Percentiles rank a stretch among this genome's conserved stretches.
phyloP scores from a whole-genome alignment of 345 rosid genomes.

The Brassica cretica region DNA sequence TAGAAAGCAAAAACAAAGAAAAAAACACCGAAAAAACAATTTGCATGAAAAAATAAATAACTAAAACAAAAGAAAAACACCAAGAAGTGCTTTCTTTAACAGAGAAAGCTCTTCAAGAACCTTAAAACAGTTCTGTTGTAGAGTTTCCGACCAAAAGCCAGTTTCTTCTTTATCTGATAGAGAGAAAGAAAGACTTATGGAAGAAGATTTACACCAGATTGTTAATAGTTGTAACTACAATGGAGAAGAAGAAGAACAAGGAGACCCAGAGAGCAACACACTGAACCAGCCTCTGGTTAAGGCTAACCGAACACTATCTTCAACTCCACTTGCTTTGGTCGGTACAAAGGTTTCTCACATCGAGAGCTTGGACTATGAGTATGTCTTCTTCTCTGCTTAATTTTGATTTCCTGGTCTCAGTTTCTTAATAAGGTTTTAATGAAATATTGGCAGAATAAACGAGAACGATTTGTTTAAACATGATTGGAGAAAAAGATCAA shows the following conservation, averaged over 20 bases:
- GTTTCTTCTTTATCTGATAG: slow-evolving; percentile 25
- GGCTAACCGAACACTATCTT: slow-evolving; percentile 68
- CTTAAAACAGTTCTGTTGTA: slow-evolving; percentile 37
- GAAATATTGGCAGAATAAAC: slow-evolving; percentile 60
- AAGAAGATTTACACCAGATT: slow-evolving; percentile 26
- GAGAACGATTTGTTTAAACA: slow-evolving; percentile 94
- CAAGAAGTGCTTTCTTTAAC: slow-evolving; percentile 18
- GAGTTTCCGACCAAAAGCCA: slow-evolving; percentile 38
- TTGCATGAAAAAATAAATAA: slow-evolving; percentile 16
- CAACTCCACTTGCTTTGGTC: slow-evolving; percentile 75
- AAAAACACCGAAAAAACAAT: background rate
- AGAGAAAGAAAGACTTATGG: slow-evolving; percentile 44
- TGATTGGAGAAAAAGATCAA: slow-evolving; percentile 94
- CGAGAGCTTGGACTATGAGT: slow-evolving; percentile 95
- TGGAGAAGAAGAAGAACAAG: slow-evolving; percentile 52
- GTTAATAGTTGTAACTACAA: slow-evolving; percentile 31
- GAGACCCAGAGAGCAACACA: slow-evolving; percentile 69
- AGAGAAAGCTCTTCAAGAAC: slow-evolving; percentile 31
- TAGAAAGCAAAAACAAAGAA: slow-evolving; percentile 16
- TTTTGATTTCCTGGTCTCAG: background rate
- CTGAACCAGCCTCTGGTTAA: slow-evolving; percentile 72
- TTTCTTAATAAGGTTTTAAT: background rate
- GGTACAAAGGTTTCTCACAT: slow-evolving; percentile 85
- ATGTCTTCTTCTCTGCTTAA: slow-evolving; percentile 25
- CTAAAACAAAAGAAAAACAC: background rate